A percentile compares a stretch with the other conserved stretches of the same genome.
phyloP scores from a whole-genome alignment of 2,329 filamentous ascomycete species.

The Cryoendolithus antarcticus region DNA sequence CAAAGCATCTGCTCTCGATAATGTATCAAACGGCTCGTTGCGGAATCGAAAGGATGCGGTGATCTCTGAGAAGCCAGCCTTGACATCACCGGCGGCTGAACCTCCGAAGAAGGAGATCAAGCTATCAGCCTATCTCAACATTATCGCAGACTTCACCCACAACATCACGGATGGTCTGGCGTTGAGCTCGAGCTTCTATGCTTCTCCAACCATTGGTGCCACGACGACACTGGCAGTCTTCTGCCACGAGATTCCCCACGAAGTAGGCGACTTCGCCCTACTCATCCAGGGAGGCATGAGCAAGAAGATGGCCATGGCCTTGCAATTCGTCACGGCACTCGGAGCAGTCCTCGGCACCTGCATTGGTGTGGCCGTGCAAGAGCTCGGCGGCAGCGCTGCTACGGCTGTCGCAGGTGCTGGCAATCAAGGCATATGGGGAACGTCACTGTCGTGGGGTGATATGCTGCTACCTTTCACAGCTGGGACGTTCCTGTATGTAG shows the following conservation, averaged over 20 bases:
- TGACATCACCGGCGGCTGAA: not conserved
- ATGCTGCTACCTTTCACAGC: slow-evolving; percentile 91
- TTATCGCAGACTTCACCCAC: slow-evolving; percentile 96
- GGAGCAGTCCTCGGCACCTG: slow-evolving; percentile 83
- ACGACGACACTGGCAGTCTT: slow-evolving; percentile 97
- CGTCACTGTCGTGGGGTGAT: slow-evolving; percentile 79
- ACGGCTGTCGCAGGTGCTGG: slow-evolving; percentile 31
- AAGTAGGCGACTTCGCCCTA: slow-evolving; percentile 93
- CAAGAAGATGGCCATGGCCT: slow-evolving; percentile 84
- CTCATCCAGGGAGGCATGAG: slow-evolving; percentile 93
- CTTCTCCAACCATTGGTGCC: slow-evolving; percentile 89
- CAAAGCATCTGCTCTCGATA: slow-evolving; percentile 7
- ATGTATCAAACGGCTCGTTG: slow-evolving; percentile 12
- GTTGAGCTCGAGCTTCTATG: slow-evolving; percentile 94
- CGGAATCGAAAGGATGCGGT: slow-evolving; percentile 28
- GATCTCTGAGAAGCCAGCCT: not conserved
- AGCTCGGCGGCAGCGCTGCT: slow-evolving; percentile 51
- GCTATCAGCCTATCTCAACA: slow-evolving; percentile 80
- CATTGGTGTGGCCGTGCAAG: slow-evolving; percentile 91
- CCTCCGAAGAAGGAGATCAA: slow-evolving; percentile 57
- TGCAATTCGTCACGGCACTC: slow-evolving; percentile 85
- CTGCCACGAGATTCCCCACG: slow-evolving; percentile 97
- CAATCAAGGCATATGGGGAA: slow-evolving; percentile 60
- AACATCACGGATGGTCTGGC: slow-evolving; percentile 97
- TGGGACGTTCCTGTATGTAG: slow-evolving; percentile 91